phyloP scores from a whole-genome alignment of 2,329 filamentous ascomycete genomes.

The Orbilia ellipsospora region DNA sequence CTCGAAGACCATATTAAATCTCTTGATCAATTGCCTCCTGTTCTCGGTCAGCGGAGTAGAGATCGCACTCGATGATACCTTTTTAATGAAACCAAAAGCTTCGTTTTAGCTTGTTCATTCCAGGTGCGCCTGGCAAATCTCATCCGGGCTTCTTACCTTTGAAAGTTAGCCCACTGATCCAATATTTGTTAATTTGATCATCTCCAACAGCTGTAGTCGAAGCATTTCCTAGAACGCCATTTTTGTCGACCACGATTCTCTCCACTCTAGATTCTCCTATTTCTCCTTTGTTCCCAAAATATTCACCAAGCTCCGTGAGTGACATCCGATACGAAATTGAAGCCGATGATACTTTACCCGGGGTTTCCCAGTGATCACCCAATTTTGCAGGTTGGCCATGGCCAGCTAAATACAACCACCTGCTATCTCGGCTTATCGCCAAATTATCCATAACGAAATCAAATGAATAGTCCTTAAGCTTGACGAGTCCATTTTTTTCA shows the following conservation, averaged over 20 bases:
- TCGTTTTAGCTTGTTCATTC: no score
- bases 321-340: constrained; percentile 38
- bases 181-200: constrained; percentile 34
- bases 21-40: no score
- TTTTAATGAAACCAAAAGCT: not conserved
- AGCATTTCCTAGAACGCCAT: constrained; percentile 33
- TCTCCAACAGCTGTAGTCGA: constrained; percentile 44
- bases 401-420: constrained; percentile 44
- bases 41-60: not conserved
- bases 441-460: constrained; percentile 50
- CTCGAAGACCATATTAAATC: no score
- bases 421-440: constrained; percentile 28
- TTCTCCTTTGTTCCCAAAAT: constrained; percentile 37
- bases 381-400: constrained; percentile 42
- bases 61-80: constrained; percentile 19
- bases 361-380: constrained; percentile 22
- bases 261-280: constrained; percentile 39
- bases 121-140: no score
- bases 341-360: constrained; percentile 16
- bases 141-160: constrained; percentile 11
- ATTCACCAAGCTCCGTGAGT: constrained; percentile 30
- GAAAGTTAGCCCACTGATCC: constrained; percentile 39
- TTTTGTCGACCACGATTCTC: constrained; percentile 38
- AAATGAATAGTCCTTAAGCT: constrained; percentile 25
- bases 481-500: constrained; percentile 19